Conservation (phyloP, 768 basidiomycete genomes). For the Suillus luteus region DNA sequence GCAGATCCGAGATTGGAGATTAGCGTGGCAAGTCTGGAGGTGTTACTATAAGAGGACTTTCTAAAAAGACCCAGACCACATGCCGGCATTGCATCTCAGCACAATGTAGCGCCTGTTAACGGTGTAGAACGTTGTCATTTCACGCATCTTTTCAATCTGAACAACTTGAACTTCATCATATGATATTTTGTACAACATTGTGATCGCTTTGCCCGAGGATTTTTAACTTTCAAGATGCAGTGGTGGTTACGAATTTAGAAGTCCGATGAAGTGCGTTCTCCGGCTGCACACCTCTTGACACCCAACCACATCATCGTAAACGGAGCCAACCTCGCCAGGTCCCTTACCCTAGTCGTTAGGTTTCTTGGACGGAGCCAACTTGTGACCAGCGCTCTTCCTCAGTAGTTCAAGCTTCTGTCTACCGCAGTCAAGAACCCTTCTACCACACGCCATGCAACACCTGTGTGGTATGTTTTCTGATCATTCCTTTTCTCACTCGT, state of each 20-base stretch:
- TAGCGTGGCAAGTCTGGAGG: constrained; percentile 73
- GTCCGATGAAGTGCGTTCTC: constrained; percentile 36
- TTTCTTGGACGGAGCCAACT: neutral
- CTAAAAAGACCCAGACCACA: constrained; percentile 23
- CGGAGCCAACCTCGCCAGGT: constrained; percentile 21
- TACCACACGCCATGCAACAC: constrained; percentile 51
- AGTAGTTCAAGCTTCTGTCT: constrained; percentile 11
- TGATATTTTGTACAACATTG: constrained; percentile 6
- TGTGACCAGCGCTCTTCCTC: neutral
- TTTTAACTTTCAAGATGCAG: constrained; percentile 2
- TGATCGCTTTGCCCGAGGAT: neutral
- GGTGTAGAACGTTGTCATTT: constrained; percentile 8
- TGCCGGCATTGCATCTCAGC: constrained; percentile 32
- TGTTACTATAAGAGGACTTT: constrained; percentile 47
- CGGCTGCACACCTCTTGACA: constrained; percentile 35
- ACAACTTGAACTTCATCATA: constrained; percentile 1
- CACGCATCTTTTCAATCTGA: constrained; percentile 1
- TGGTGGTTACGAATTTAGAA: constrained; percentile 36
- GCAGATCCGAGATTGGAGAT: constrained; percentile 71
- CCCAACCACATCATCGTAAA: constrained; percentile 37
- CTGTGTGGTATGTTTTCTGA: constrained; percentile 57
- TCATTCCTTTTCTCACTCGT: constrained; percentile 15
- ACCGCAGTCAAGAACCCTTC: constrained; percentile 7
- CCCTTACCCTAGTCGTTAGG: neutral
- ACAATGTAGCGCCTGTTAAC: constrained; percentile 12